Conservation (phyloP, 352 stramenopile genomes). For the Phytophthora aleatoria region DNA sequence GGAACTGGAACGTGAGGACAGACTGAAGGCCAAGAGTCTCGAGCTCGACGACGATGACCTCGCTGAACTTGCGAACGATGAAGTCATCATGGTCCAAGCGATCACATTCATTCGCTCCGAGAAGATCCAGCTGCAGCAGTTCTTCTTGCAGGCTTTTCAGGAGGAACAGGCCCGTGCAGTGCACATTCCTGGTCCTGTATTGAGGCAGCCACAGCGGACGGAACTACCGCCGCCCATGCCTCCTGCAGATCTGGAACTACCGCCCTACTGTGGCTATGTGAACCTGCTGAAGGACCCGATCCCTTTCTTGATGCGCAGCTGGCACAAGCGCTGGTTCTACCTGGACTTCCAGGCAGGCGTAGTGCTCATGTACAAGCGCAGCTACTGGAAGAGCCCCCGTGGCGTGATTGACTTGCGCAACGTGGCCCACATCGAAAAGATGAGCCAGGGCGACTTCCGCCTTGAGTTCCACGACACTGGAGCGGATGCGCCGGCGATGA, state of each 20-base stretch:
- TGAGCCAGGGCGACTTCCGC: constrained; percentile 74
- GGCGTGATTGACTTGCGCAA: constrained; percentile 73
- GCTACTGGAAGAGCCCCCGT: constrained; percentile 82
- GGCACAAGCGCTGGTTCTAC: constrained; percentile 85
- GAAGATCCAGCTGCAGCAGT: constrained; percentile 63
- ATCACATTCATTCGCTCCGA: constrained; percentile 67
- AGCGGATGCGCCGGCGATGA: constrained; percentile 44
- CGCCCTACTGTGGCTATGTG: constrained; percentile 78
- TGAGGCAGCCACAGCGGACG: constrained; percentile 34
- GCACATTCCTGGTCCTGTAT: constrained; percentile 24
- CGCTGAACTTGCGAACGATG: constrained; percentile 61
- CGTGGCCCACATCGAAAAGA: constrained; percentile 64
- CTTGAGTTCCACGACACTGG: constrained; percentile 57
- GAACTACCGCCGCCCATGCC: constrained; percentile 39
- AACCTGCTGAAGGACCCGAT: constrained; percentile 80
- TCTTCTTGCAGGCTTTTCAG: constrained; percentile 58
- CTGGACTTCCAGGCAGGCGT: constrained; percentile 76
- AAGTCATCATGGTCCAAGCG: constrained; percentile 53
- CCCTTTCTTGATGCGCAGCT: constrained; percentile 76
- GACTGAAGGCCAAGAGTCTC: constrained; percentile 56
- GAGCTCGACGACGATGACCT: constrained; percentile 71
- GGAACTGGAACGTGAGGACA: constrained; percentile 53
- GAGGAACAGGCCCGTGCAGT: constrained; percentile 46
- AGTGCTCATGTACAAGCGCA: constrained; percentile 84
- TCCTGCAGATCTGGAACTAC: constrained; percentile 49